These are phyloP conservation scores for Lomentospora prolificans DNA, from an alignment of 2,329 filamentous ascomycete species.

Conservation along the genomic window DNA sequence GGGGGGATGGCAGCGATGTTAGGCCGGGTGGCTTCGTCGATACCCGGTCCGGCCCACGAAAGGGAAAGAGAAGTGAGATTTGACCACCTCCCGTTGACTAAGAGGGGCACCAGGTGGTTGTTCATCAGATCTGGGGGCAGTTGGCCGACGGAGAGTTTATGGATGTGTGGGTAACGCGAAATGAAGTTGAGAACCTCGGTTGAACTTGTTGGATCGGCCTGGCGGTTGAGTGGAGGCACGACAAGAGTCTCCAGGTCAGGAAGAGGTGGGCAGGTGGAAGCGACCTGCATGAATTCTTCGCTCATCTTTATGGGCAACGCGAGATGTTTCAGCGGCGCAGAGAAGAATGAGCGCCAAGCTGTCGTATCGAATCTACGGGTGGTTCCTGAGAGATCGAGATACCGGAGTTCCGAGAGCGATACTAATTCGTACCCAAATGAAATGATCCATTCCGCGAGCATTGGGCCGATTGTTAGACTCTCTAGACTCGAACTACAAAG, in stretches of 20 bases:
- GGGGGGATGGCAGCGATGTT: neutral
- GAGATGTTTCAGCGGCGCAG: neutral
- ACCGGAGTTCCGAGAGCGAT: neutral
- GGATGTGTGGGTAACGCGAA: neutral
- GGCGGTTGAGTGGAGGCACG: neutral
- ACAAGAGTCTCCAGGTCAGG: neutral
- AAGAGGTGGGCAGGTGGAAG: neutral
- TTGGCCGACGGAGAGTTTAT: neutral
- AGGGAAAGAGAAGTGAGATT: neutral
- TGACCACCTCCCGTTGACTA: neutral
- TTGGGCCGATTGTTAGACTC: neutral
- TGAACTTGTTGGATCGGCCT: neutral
- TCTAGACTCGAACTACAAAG: neutral
- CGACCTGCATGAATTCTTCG: neutral
- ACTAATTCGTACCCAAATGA: neutral
- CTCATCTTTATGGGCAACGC: neutral
- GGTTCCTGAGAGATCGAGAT: neutral
- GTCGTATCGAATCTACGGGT: neutral
- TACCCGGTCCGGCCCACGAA: neutral
- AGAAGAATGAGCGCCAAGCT: neutral
- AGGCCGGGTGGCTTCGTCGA: neutral
- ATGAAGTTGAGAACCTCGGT: neutral
- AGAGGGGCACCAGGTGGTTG: neutral
- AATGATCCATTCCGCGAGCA: neutral
- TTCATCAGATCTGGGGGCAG: neutral